phyloP scores from a whole-genome alignment of 805 yeast species.

The Wickerhamiella dianesei region DNA sequence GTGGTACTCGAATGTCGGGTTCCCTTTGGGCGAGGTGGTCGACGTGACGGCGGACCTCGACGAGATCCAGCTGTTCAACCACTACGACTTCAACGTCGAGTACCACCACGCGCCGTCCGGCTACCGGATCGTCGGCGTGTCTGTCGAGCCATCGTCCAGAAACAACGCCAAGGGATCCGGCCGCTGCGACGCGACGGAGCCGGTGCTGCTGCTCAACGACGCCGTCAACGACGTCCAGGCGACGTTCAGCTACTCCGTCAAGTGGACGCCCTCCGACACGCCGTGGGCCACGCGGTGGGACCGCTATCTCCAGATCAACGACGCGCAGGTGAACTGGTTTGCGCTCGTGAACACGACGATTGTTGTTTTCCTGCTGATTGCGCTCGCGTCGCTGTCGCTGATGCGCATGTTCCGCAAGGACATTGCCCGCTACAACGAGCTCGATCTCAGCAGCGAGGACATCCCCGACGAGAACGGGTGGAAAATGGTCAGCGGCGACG shows the following conservation, averaged over 20 bases:
- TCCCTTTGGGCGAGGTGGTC: slow-evolving; percentile 36
- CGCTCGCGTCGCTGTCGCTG: slow-evolving; percentile 66
- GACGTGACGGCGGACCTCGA: slow-evolving; percentile 37
- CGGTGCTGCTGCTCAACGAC: slow-evolving; percentile 4
- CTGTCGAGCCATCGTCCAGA: slow-evolving; percentile 57
- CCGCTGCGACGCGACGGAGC: slow-evolving; percentile 20
- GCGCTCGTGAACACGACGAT: slow-evolving; percentile 77
- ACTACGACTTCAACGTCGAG: slow-evolving; percentile 64
- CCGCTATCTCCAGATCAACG: slow-evolving; percentile 79
- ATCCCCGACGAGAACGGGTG: slow-evolving; percentile 91
- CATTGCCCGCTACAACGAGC: slow-evolving; percentile 75
- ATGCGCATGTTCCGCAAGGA: slow-evolving; percentile 71
- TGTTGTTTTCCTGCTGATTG: slow-evolving; percentile 62
- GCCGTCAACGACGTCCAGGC: slow-evolving; percentile 37
- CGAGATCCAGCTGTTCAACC: slow-evolving; percentile 42
- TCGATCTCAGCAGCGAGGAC: slow-evolving; percentile 59
- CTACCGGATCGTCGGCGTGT: slow-evolving; percentile 81
- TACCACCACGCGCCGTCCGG: slow-evolving; percentile 63
- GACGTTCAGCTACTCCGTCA: slow-evolving; percentile 73
- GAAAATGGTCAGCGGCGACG: slow-evolving; percentile 93
- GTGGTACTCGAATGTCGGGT: slow-evolving; percentile 28
- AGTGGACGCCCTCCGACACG: slow-evolving; percentile 53
- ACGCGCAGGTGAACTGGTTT: slow-evolving; percentile 92
- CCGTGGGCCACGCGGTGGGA: slow-evolving; percentile 99
- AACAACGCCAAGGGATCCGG: slow-evolving; percentile 28